These are phyloP conservation scores for Combretum micranthum DNA, from an alignment of 345 rosid genomes.

Conservation along the genomic window DNA sequence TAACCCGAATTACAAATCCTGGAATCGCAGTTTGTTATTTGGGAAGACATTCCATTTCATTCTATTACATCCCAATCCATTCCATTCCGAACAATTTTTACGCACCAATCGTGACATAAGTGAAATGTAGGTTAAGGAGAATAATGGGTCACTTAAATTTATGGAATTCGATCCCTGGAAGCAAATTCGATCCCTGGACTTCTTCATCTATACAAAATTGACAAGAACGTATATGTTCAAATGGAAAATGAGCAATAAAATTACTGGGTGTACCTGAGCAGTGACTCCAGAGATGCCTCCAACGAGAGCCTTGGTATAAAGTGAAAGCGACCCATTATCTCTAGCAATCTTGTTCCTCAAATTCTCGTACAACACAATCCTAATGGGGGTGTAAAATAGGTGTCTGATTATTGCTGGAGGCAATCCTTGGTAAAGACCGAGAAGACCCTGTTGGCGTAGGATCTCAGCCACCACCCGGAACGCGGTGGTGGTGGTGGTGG, in stretches of 20 bases:
- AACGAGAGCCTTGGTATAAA: slow-evolving; percentile 45
- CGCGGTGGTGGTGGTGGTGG: slow-evolving; percentile 30
- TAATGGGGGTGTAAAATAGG: slow-evolving; percentile 67
- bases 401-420: slow-evolving; percentile 76
- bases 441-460: slow-evolving; percentile 39
- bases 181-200: too few species aligned
- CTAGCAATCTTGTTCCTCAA: slow-evolving; percentile 35
- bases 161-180: too few species aligned
- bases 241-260: not conserved
- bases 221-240: too few species aligned
- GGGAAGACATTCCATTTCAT: too few species aligned
- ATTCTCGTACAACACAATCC: slow-evolving; percentile 80
- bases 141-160: too few species aligned
- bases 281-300: slow-evolving; percentile 80
- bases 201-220: too few species aligned
- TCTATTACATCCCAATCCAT: too few species aligned
- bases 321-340: slow-evolving; percentile 43
- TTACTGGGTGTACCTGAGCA: slow-evolving; percentile 54
- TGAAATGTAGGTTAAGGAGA: too few species aligned
- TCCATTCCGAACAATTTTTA: too few species aligned
- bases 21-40: too few species aligned
- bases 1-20: too few species aligned
- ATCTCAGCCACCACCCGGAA: slow-evolving; percentile 49
- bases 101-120: too few species aligned
- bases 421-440: slow-evolving; percentile 60